Evolutionary conservation across 768 basidiomycete species (phyloP).

Genomic region (Mycena pura): DNA sequence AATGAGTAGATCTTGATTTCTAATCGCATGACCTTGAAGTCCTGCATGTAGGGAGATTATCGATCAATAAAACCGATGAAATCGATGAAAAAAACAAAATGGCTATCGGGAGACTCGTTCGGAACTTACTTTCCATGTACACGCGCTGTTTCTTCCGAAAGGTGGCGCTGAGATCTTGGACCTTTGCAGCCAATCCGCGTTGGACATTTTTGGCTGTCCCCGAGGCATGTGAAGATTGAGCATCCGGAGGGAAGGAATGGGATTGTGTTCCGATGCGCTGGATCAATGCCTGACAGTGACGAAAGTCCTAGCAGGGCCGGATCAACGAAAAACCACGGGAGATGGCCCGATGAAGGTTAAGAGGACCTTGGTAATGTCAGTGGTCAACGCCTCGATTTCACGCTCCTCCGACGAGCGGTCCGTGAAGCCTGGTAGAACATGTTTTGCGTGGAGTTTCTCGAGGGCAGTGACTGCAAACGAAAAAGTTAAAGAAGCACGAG

Average conservation of each 20-base stretch:
- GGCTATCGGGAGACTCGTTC: conserved; percentile 3
- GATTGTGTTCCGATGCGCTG: conserved; percentile 71
- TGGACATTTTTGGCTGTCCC: conserved; percentile 93
- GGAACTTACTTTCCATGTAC: conserved; percentile 92
- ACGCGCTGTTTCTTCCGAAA: conserved; percentile 98
- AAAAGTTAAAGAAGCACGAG: conserved; percentile 24
- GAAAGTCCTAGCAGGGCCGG: conserved; percentile 62
- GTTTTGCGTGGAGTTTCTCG: conserved; percentile 96
- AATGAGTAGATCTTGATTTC: conserved; percentile 92
- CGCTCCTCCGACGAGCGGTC: conserved; percentile 94
- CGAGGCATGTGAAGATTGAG: conserved; percentile 53
- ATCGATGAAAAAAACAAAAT: too few relatives aligned
- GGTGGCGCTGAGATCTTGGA: conserved; percentile 89
- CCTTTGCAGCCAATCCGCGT: conserved; percentile 92
- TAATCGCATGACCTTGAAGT: conserved; percentile 96
- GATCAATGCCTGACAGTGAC: conserved; percentile 68
- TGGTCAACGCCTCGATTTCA: conserved; percentile 88
- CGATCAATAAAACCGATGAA: conserved; percentile 12
- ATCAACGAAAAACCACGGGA: conserved; percentile 23
- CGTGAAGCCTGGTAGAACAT: conserved; percentile 94
- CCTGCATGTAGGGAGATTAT: conserved; percentile 52
- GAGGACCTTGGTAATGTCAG: conserved; percentile 84
- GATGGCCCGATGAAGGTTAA: conserved; percentile 53
- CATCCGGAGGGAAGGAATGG: conserved; percentile 68
- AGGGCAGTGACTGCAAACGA: conserved; percentile 73